phyloP scores from a whole-genome alignment of 2,329 filamentous ascomycete species.

The Cadophora sp. region DNA sequence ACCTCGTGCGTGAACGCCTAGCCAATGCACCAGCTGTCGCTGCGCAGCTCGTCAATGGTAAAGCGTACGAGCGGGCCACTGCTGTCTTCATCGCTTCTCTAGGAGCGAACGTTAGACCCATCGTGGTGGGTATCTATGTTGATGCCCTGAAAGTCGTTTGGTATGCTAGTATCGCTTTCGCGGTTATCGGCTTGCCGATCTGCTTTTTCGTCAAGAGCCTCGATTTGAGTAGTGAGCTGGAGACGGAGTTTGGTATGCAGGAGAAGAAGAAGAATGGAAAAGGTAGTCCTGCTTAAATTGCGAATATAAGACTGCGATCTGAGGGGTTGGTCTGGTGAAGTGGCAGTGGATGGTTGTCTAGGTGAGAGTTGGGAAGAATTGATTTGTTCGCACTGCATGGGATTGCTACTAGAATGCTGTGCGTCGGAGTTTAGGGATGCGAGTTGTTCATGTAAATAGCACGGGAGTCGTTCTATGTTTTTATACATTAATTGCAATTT shows the following conservation, averaged over 20 bases:
- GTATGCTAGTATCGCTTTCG: slow-evolving; percentile 26
- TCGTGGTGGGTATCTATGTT: slow-evolving; percentile 24
- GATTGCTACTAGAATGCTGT: background rate
- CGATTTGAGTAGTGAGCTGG: slow-evolving; percentile 13
- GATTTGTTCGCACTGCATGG: background rate
- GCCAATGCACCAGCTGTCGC: slow-evolving; percentile 2
- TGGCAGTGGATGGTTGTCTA: no score
- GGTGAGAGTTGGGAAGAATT: background rate
- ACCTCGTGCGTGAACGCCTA: slow-evolving; percentile 4
- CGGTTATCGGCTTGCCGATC: slow-evolving; percentile 22
- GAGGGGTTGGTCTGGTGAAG: background rate
- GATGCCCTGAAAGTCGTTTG: slow-evolving; percentile 22
- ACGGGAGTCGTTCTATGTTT: background rate
- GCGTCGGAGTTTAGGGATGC: background rate
- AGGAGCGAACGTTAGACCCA: background rate
- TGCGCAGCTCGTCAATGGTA: slow-evolving; percentile 18
- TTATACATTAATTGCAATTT: no score
- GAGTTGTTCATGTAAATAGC: background rate
- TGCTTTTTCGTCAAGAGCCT: slow-evolving; percentile 18
- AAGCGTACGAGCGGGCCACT: slow-evolving; percentile 25
- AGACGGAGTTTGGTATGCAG: slow-evolving; percentile 26
- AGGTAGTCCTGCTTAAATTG: slow-evolving; percentile 13
- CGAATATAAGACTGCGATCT: no score
- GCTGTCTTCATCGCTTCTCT: slow-evolving; percentile 19
- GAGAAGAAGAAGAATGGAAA: slow-evolving; percentile 23